Evolutionary conservation across 345 rosid species (phyloP), one percentile per base, ranked within the genome.

Genomic region (Boechera divaricarpa): DNA sequence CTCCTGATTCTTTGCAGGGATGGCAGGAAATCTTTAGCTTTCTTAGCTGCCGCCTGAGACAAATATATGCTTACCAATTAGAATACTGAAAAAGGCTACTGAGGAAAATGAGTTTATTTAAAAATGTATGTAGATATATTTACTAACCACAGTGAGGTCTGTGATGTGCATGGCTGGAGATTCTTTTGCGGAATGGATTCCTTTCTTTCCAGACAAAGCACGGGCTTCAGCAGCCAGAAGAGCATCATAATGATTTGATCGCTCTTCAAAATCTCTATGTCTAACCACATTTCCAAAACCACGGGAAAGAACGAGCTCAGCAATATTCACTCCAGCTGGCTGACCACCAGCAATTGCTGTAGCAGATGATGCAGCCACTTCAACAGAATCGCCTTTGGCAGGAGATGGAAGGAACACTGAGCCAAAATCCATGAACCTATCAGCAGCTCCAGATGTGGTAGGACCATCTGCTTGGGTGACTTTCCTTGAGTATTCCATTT

Each of bases 401-500:
- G 94, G 78, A 75, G 99, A 87, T 47, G 63, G 49, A 47, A 89
- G 86, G 81, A 95, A 92, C 64, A 95, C 86, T 9, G 99, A 91
- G 45, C 99, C 99, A 79, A 95, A 95, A 75, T 93, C 97, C 93
- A 96, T 91, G 47, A 82, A 78, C 65, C 96, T 89, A 61, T 90
- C 97, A 49, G 83, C 82, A 74, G 91, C 54, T 15, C 85, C 93
- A 68, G 89, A 57, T 42, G 86, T 55, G 24, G 77, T 78, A 64
- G 90, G 77, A 70, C 85, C 99, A 56, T 96, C 99, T 39, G 77
- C 77, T 85, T 77, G 72, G 55, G 80, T 36, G 15, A 94, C 84
- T 83, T 89, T 92, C 82, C 98, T 89, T 7, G 99, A 91, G 79
- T 96, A 96, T 81, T 96, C 99, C 99, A 96, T 96, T 79, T 86